Percentiles rank a stretch among this genome's conserved stretches.
These are phyloP conservation scores for Petrea volubilis DNA, from an alignment of 257 asterid genomes.

Conservation along the genomic window DNA sequence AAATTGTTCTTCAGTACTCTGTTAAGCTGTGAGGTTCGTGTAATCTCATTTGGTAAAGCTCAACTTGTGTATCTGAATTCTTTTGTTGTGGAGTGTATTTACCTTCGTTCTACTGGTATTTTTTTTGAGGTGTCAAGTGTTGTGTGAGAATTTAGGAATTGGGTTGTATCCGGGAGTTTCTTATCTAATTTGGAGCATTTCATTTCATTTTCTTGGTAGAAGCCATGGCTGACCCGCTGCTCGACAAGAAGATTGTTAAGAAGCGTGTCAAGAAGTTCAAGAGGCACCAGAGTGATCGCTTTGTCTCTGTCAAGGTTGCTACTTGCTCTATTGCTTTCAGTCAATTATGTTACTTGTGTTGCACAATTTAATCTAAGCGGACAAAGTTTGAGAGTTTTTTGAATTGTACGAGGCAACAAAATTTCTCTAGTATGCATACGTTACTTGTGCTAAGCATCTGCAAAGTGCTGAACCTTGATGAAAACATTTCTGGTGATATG, in stretches of 20 bases:
- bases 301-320: constrained; percentile 20
- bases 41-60: neutral
- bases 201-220: constrained; percentile 3
- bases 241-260: constrained; percentile 44
- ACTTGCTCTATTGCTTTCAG: neutral
- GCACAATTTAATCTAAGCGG: neutral
- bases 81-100: neutral
- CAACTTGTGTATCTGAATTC: neutral
- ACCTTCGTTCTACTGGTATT: neutral
- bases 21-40: neutral
- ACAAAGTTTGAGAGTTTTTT: neutral
- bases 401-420: neutral
- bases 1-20: neutral
- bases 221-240: constrained; percentile 43
- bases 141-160: neutral
- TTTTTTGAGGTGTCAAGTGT: neutral
- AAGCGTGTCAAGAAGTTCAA: constrained; percentile 45
- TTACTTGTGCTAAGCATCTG: neutral
- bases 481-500: neutral
- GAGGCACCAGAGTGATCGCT: constrained; percentile 47
- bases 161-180: neutral
- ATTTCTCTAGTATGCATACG: neutral
- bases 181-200: neutral
- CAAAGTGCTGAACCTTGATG: too few relatives aligned
- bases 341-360: neutral